phyloP scores from a whole-genome alignment of 2,329 filamentous ascomycete species.

The Diaporthe citriasiana region DNA sequence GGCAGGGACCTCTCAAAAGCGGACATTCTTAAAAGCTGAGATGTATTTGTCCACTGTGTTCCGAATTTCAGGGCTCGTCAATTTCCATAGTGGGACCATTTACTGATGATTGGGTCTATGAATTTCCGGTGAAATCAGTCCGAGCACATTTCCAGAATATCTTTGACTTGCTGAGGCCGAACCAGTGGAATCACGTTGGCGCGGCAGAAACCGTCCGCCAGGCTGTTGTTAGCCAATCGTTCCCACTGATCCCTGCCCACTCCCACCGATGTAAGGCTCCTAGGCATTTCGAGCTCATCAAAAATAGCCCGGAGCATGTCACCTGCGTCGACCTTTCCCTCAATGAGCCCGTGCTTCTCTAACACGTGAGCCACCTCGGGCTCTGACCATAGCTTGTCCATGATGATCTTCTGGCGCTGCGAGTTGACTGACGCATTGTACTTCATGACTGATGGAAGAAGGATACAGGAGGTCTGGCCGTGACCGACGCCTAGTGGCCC shows the following conservation, averaged over 20 bases:
- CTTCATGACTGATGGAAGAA: not conserved
- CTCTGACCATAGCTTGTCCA: not conserved
- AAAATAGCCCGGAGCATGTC: not conserved
- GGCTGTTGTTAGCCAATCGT: not conserved
- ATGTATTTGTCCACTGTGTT: not conserved
- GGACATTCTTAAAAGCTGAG: not conserved
- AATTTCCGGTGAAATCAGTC: not conserved
- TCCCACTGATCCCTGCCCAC: not conserved
- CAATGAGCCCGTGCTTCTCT: not conserved
- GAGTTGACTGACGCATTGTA: not conserved
- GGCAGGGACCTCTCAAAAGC: not conserved
- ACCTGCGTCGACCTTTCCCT: not conserved
- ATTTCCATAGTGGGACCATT: not conserved
- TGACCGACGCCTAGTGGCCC: not conserved
- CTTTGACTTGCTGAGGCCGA: not conserved
- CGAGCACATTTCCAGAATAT: not conserved
- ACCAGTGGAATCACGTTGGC: not conserved
- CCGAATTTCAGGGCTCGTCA: not conserved
- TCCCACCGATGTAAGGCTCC: not conserved
- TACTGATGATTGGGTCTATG: too few species aligned
- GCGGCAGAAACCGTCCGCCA: not conserved
- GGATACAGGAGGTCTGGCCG: not conserved
- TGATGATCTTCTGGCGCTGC: not conserved
- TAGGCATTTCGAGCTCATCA: not conserved
- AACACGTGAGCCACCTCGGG: not conserved